Percentiles rank a stretch among this genome's conserved stretches.
Conservation (phyloP, 768 basidiomycete species). For the Russula vinacea region DNA sequence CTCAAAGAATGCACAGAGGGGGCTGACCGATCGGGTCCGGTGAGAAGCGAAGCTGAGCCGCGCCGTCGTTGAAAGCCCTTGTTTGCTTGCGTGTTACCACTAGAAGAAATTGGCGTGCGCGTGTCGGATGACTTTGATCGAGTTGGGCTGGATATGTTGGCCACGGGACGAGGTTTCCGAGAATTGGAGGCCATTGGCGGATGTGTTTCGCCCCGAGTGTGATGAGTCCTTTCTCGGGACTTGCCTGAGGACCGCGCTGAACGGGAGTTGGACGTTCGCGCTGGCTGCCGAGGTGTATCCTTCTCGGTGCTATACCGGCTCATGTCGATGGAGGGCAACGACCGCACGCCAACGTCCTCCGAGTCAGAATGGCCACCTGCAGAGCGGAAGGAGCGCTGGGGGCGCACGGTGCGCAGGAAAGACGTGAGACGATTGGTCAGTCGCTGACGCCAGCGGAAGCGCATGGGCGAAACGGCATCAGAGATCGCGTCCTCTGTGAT, state of each 20-base stretch:
- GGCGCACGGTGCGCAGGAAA: slow-evolving; percentile 47
- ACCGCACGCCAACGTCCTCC: slow-evolving; percentile 29
- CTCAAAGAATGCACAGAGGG: slow-evolving; percentile 25
- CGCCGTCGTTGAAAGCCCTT: slow-evolving; percentile 16
- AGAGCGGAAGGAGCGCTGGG: slow-evolving; percentile 36
- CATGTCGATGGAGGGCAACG: slow-evolving; percentile 20
- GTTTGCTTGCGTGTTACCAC: neutral
- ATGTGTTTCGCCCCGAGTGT: neutral
- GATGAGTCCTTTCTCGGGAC: neutral
- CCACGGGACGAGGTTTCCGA: slow-evolving; percentile 7
- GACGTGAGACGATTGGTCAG: slow-evolving; percentile 47
- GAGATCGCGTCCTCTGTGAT: slow-evolving; percentile 77
- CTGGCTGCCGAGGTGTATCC: neutral
- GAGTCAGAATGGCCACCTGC: slow-evolving; percentile 27
- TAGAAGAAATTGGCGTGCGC: slow-evolving; percentile 3
- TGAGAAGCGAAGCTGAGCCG: slow-evolving; percentile 23
- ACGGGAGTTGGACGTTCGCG: neutral
- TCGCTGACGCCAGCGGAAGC: slow-evolving; percentile 57
- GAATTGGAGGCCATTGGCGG: slow-evolving; percentile 7
- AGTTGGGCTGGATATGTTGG: slow-evolving; percentile 15
- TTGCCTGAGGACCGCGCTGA: slow-evolving; percentile 1
- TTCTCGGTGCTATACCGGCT: slow-evolving; percentile 11
- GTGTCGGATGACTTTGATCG: slow-evolving; percentile 29
- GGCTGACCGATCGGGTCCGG: neutral
- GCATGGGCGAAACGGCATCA: slow-evolving; percentile 64